A percentile compares a stretch with the other conserved stretches of the same genome.
phyloP scores from a whole-genome alignment of 441 rosid genomes.

The Euphorbia corollata region DNA sequence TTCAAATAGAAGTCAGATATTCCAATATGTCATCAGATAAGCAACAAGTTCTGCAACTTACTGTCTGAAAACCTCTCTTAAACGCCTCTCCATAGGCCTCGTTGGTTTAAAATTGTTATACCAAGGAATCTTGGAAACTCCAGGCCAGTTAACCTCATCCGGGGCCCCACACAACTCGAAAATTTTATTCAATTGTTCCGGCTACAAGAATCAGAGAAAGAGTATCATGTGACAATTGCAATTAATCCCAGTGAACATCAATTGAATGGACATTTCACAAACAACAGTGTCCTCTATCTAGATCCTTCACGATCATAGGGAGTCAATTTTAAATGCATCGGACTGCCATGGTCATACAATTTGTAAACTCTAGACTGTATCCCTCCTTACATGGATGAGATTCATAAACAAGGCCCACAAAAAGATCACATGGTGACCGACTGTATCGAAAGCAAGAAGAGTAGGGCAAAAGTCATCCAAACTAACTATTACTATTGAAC shows the following conservation, averaged over 20 bases:
- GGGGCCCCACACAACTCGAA: constrained; percentile 94
- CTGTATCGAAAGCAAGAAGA: neutral
- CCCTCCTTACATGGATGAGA: neutral
- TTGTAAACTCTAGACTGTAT: neutral
- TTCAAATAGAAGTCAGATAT: neutral
- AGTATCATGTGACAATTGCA: neutral
- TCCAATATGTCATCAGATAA: neutral
- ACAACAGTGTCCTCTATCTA: neutral
- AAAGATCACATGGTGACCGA: neutral
- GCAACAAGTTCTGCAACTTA: constrained; percentile 33
- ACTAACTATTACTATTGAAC: neutral
- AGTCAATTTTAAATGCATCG: neutral
- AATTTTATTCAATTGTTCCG: constrained; percentile 84
- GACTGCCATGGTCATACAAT: neutral
- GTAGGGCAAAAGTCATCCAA: neutral
- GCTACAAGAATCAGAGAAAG: constrained; percentile 35
- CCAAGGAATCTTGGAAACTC: constrained; percentile 86
- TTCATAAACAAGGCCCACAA: neutral
- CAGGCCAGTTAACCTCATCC: constrained; percentile 90
- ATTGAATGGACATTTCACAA: neutral
- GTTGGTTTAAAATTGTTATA: constrained; percentile 78
- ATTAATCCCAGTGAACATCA: neutral
- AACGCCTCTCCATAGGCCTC: constrained; percentile 73
- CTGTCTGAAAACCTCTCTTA: constrained; percentile 82
- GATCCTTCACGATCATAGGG: neutral